Evolutionary conservation across 257 asterid genomes (phyloP).

Genomic region (Capsicum pubescens): DNA sequence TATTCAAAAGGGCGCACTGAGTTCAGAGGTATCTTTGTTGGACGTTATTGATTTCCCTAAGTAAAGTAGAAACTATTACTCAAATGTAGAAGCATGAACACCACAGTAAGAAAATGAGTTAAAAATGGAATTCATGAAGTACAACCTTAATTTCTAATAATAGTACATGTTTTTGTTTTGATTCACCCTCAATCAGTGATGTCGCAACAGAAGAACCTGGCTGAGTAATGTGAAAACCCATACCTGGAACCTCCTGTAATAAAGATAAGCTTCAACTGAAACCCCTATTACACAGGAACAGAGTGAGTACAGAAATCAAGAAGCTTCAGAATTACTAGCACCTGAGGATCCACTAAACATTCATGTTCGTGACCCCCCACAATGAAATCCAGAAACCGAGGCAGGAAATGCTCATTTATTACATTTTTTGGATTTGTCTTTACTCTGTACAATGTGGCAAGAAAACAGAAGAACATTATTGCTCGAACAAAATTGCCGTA

Average conservation of each 20-base stretch:
- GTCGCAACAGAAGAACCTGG: slow-evolving; percentile 99
- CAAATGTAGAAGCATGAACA: slow-evolving; percentile 28
- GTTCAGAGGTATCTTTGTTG: slow-evolving; percentile 87
- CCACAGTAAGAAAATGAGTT: slow-evolving; percentile 23
- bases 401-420: slow-evolving; percentile 92
- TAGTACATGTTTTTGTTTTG: slow-evolving; percentile 89
- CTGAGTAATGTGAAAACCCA: slow-evolving; percentile 98
- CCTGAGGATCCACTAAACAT: slow-evolving; percentile 97
- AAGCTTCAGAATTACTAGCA: slow-evolving; percentile 38
- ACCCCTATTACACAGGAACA: neutral
- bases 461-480: slow-evolving; percentile 26
- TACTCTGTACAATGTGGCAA: slow-evolving; percentile 64
- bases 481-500: neutral
- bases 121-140: neutral
- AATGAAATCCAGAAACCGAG: slow-evolving; percentile 89
- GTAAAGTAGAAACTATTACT: slow-evolving; percentile 26
- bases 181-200: slow-evolving; percentile 95
- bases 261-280: slow-evolving; percentile 38
- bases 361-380: slow-evolving; percentile 99
- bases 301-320: slow-evolving; percentile 17
- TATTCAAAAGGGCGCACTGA: slow-evolving; percentile 93
- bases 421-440: slow-evolving; percentile 96
- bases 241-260: slow-evolving; percentile 91
- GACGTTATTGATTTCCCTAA: slow-evolving; percentile 93
- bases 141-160: slow-evolving; percentile 93